A percentile compares a stretch with the other conserved stretches of the same genome.
phyloP scores from a whole-genome alignment of 257 asterid genomes.

The Petunia secreta region DNA sequence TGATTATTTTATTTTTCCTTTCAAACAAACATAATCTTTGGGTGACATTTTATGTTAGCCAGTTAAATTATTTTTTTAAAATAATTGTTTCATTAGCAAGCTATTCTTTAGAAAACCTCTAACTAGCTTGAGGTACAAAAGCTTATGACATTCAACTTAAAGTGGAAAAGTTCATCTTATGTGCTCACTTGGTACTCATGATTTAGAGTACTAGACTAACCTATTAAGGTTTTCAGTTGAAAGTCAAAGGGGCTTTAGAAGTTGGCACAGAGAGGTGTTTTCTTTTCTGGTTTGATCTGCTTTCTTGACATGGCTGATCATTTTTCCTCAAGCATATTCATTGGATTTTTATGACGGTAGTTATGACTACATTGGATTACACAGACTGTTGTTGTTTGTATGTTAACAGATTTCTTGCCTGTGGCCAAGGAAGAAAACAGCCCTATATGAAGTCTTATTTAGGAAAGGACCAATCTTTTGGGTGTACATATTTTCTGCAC shows the following conservation, averaged over 20 bases:
- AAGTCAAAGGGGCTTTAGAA: neutral
- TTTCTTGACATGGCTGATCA: slow-evolving; percentile 19
- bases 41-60: slow-evolving; percentile 3
- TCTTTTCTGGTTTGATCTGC: slow-evolving; percentile 14
- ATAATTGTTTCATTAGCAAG: slow-evolving; percentile 11
- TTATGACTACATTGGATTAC: neutral
- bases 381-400: slow-evolving; percentile 5
- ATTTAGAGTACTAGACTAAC: neutral
- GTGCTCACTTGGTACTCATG: slow-evolving; percentile 4
- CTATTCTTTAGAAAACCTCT: neutral
- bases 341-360: neutral
- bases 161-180: slow-evolving; percentile 3
- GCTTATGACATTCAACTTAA: neutral
- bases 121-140: neutral
- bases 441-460: neutral
- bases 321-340: slow-evolving; percentile 14
- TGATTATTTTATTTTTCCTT: neutral
- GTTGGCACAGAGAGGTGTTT: neutral
- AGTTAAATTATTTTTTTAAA: slow-evolving; percentile 3
- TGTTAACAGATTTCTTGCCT: neutral
- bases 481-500: slow-evolving; percentile 6
- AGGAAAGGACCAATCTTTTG: neutral
- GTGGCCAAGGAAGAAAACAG: slow-evolving; percentile 4
- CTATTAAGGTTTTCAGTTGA: neutral
- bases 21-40: neutral